Evolutionary conservation across 345 rosid genomes (phyloP), one percentile per base, ranked within the genome.

Genomic region (Sapria himalayana): DNA sequence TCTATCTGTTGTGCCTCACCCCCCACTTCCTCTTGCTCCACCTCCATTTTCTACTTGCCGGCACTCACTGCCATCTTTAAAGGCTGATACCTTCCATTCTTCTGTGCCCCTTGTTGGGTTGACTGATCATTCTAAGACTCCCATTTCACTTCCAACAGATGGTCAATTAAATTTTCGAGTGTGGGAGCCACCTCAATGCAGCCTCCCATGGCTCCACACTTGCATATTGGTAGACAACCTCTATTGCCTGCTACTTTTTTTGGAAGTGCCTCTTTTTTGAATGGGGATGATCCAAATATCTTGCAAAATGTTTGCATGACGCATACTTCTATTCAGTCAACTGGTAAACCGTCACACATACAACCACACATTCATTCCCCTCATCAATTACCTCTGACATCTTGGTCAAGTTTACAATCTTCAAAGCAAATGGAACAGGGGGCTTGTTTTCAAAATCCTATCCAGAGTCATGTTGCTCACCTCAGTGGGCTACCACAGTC

Each of bases 1-100:
- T 60, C 78, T 82, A 64, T 69, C 85, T 49, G 53, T 67, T 25
- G 65, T 93, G 70, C 79, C 71, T 63, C 73, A 67, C 49, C 82
- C 84, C 15, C 84, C 91, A 6, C 86, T 71, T 57, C 94, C 93
- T 48, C 84, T 81, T 25, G 69, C 81, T 19, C 74, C 78, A 20
- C 84, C 86, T 49, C 98, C 92, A 15, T 76, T 74, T 59, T 66
- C 94, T 36, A 71, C 95, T 45, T 67, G 69, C 60, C 69, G 86
- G 24, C 84, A 71, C 54, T 69, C 64, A 55, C 41, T 77, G 37
- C 59, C 66, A 20, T 61, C 78, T 6, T 46, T 61, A 7, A 89
- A 80, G 46, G 46, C 79, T 48, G 63, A 73, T 31, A 63, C 66
- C 47, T 58, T 72, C 29, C 92, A 70, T 48, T 60, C 76, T 47